These are phyloP conservation scores for Casuarina glauca DNA, from an alignment of 306 rosid species.

Conservation along the genomic window DNA sequence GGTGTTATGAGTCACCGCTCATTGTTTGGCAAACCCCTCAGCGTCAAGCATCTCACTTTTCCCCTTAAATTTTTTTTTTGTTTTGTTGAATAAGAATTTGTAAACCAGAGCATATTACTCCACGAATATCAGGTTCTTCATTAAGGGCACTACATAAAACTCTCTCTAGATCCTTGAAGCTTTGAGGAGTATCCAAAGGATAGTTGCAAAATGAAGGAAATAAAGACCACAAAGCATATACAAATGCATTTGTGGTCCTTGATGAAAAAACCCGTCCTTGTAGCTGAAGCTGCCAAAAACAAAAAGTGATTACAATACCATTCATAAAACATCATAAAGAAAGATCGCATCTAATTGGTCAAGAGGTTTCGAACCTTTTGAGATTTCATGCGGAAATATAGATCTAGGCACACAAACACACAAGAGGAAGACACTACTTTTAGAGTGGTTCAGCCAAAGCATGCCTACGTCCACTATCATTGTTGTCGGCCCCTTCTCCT, in stretches of 20 bases:
- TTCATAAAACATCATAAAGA: too few relatives aligned
- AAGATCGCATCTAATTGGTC: too few relatives aligned
- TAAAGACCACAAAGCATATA: conserved; percentile 75
- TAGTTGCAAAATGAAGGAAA: conserved; percentile 33
- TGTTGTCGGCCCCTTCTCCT: too few relatives aligned
- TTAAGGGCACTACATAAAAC: neutral
- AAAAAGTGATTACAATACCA: neutral
- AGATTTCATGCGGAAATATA: conserved; percentile 61
- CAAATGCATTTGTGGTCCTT: conserved; percentile 66
- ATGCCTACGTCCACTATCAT: conserved; percentile 29
- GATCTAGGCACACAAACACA: conserved; percentile 55
- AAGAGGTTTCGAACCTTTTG: conserved; percentile 40
- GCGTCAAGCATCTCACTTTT: conserved; percentile 30
- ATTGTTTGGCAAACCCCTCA: conserved; percentile 37
- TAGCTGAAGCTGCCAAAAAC: conserved; percentile 64
- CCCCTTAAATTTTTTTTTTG: conserved; percentile 51
- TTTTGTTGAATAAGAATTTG: conserved; percentile 83
- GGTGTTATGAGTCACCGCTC: conserved; percentile 38
- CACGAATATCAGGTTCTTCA: conserved; percentile 69
- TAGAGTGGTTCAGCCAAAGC: conserved; percentile 22
- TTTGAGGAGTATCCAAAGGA: conserved; percentile 73
- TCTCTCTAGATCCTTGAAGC: conserved; percentile 57
- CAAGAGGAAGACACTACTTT: neutral
- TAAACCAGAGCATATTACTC: conserved; percentile 81
- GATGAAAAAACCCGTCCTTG: conserved; percentile 66